A percentile compares a stretch with the other conserved stretches of the same genome.
Conservation (phyloP, 2,329 filamentous ascomycete species). For the Fusarium sp. region DNA sequence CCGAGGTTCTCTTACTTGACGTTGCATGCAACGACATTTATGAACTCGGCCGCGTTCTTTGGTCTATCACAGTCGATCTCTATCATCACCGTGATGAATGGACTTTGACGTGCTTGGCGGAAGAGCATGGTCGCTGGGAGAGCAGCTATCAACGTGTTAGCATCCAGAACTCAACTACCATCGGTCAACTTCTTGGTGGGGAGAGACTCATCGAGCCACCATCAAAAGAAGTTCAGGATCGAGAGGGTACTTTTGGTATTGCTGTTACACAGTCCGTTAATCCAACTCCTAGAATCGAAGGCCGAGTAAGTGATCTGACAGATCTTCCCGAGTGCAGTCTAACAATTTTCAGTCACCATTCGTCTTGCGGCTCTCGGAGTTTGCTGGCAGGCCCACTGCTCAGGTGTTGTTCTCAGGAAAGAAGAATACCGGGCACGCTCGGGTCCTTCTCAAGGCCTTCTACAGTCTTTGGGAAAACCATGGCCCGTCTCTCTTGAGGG, state of each 20-base stretch:
- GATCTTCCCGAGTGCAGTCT: background rate
- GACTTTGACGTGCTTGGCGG: constrained; percentile 21
- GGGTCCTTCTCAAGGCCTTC: background rate
- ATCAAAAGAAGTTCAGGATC: background rate
- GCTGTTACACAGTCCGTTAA: background rate
- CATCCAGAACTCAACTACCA: background rate
- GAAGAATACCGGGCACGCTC: background rate
- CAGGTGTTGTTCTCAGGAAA: background rate
- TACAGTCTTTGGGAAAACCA: constrained; percentile 4
- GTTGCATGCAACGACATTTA: constrained; percentile 4
- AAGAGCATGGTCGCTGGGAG: constrained; percentile 13
- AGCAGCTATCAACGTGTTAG: background rate
- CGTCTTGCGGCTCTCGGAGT: background rate
- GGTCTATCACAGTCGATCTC: constrained; percentile 21
- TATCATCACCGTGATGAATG: constrained; percentile 20
- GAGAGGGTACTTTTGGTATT: background rate
- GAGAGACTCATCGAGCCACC: background rate
- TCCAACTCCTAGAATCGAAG: background rate
- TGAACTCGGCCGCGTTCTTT: constrained; percentile 20
- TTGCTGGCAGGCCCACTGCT: background rate
- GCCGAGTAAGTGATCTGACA: background rate
- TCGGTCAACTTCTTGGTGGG: background rate
- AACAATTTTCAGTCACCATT: background rate
- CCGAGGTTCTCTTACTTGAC: background rate
- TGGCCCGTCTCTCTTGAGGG: background rate